Base-by-base conservation (phyloP, 306 rosid genomes). In the Dryas alaskensis region DNA sequence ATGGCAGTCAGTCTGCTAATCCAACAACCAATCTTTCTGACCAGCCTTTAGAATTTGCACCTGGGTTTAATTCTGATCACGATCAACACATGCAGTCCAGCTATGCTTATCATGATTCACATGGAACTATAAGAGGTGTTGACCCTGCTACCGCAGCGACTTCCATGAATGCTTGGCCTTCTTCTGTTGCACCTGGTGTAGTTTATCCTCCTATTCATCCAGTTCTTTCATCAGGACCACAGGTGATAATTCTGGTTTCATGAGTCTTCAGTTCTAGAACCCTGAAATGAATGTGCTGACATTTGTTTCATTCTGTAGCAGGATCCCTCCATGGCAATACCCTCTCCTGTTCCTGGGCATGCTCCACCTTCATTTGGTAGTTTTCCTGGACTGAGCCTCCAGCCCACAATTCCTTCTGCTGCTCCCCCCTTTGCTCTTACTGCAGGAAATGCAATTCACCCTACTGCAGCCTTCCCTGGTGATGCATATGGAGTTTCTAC, bases 1-100 rank as follows among this genome's bases (percentile, higher is more conserved):
- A 78, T 58, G 80, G 80, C 66, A 85, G 72, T 79, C 87, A 87
- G 72, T 80, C 86, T 64, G 83, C 70, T 75, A 91, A 84, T 51
- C 79, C 89, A 14, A 31, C 81, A 31, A 70, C 77, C 79, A 90
- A 75, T 83, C 87, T 80, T 82, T 93, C 97, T 70, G 99, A 94
- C 81, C 95, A 92, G 85, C 99, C 99, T 70, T 81, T 92, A 78
- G 95, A 94, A 49, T 94, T 94, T 90, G 85, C 92, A 64, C 93
- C 92, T 42, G 79, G 89, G 84, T 94, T 86, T 81, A 83, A 72
- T 80, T 88, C 62, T 78, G 96, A 85, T 54, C 78, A 68, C 76
- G 83, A 87, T 69, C 77, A 78, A 59, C 88, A 80, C 65, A 69
- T 80, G 80, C 93, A 83, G 43, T 79, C 96, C 17, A 81, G 83